Conservation (phyloP, 345 rosid genomes). For the Dovyalis caffra region DNA sequence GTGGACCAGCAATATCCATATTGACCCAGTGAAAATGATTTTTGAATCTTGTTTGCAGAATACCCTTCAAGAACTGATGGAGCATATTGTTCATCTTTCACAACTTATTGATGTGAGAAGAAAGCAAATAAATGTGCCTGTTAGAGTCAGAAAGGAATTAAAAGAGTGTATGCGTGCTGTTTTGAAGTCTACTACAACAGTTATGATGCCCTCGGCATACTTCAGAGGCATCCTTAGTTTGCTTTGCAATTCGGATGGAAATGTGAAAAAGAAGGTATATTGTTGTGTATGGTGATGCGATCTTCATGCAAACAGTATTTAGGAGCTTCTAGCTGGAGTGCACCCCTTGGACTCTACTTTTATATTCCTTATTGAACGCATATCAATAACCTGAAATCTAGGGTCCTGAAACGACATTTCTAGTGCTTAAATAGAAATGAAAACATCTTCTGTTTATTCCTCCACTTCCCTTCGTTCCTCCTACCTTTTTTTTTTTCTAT, state of each 20-base stretch:
- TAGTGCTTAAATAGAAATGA: not conserved
- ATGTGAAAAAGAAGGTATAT: constrained; percentile 71
- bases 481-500: not conserved
- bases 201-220: constrained; percentile 65
- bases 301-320: not conserved
- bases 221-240: constrained; percentile 66
- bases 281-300: not conserved
- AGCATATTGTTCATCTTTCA: constrained; percentile 52
- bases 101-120: constrained; percentile 49
- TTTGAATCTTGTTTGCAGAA: constrained; percentile 38
- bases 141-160: constrained; percentile 48
- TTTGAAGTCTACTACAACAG: constrained; percentile 51
- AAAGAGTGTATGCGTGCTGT: constrained; percentile 52
- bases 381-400: not conserved
- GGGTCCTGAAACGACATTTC: not conserved
- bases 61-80: constrained; percentile 70
- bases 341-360: too few species aligned
- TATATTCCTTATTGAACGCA: not conserved
- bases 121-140: constrained; percentile 41
- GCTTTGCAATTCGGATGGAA: constrained; percentile 54
- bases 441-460: not conserved
- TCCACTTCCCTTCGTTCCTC: not conserved
- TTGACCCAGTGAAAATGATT: not conserved
- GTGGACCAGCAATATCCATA: too few species aligned
- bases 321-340: not conserved